Base-by-base conservation (phyloP, 768 basidiomycete species). In the Kwoniella pini region DNA sequence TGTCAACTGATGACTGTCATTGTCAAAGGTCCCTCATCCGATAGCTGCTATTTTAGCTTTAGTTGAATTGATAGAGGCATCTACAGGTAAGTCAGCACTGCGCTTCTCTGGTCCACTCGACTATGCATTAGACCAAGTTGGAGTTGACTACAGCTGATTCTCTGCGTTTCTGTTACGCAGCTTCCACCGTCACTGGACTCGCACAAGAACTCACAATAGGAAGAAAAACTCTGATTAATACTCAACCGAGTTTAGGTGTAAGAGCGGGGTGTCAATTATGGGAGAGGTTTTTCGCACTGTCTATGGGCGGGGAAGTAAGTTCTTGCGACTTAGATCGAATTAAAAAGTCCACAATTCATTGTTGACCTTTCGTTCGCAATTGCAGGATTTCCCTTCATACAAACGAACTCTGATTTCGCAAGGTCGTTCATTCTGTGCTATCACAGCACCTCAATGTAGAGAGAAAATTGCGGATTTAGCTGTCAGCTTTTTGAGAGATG, bases 401-500 rank as follows among this genome's bases (percentile, higher is more conserved):
- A 96, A 93, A 79, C 84, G 83, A 57, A 87, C 90, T 71, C 84
- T 96, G 54, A 86, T 93, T 62, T 83, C 82, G 45, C 90, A 93
- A 77, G 92, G 91, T 21, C 83, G 86, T 62, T 83, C 83, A 70
- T 78, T 95, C 90, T 79, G 88, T 85, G 39, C 64, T 28, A 77
- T 83, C 45, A 86, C 89, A 70, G 92, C 91, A 13, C 82, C 91
- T 45, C 85, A 88, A 43, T 97, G 91, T 82, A 85, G 93, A 57
- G 84, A 85, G 61, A 91, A 90, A 78, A 98, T 99, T 68, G 91
- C 92, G 36, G 84, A 88, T 63, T 83, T 92, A 21, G 86, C 88
- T n/a, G 84, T 91, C 48, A 87, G 87, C 45, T 98, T 98, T 81
- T 90, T 98, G 76, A 88, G 89, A 75, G 96, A 99, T 72, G 93